Conservation (phyloP, 2,329 filamentous ascomycete species). For the Colletotrichum sp. region DNA sequence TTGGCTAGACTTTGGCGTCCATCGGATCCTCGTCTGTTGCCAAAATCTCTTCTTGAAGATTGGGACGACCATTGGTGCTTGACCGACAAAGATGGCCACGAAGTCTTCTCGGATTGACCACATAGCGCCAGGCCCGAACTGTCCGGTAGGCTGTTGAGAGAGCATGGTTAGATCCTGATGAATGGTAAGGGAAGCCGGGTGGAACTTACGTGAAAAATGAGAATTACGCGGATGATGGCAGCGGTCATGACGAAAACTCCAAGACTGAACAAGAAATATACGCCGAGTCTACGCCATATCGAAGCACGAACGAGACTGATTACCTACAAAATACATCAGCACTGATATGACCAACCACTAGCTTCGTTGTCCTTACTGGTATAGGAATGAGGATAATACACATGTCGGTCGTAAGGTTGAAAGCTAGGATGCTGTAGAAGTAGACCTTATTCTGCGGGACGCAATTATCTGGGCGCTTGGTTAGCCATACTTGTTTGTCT, state of each 20-base stretch:
- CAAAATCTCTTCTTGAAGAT: constrained; percentile 30
- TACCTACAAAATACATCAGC: constrained; percentile 19
- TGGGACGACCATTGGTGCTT: constrained; percentile 39
- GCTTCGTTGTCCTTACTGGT: constrained; percentile 29
- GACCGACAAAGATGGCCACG: constrained; percentile 40
- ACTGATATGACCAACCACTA: neutral
- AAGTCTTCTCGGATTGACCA: constrained; percentile 44
- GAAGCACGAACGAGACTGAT: constrained; percentile 32
- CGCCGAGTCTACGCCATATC: constrained; percentile 30
- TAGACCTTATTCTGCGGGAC: constrained; percentile 35
- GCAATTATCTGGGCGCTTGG: constrained; percentile 25
- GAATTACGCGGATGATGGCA: constrained; percentile 29
- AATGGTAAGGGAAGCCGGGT: accelerated
- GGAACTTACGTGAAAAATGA: constrained; percentile 33
- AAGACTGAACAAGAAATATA: constrained; percentile 35
- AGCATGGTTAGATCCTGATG: neutral
- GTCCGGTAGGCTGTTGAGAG: neutral
- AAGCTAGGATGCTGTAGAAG: constrained; percentile 35
- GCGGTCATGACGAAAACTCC: constrained; percentile 39
- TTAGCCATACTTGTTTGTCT: neutral
- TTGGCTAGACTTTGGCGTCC: neutral
- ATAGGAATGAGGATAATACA: constrained; percentile 39
- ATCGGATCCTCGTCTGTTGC: neutral
- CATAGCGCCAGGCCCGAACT: constrained; percentile 28
- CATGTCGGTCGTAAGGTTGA: constrained; percentile 38